Percentiles rank a stretch among this genome's conserved stretches.
Evolutionary conservation across 306 rosid species (phyloP).

Genomic region (Lathyrus sativus): DNA sequence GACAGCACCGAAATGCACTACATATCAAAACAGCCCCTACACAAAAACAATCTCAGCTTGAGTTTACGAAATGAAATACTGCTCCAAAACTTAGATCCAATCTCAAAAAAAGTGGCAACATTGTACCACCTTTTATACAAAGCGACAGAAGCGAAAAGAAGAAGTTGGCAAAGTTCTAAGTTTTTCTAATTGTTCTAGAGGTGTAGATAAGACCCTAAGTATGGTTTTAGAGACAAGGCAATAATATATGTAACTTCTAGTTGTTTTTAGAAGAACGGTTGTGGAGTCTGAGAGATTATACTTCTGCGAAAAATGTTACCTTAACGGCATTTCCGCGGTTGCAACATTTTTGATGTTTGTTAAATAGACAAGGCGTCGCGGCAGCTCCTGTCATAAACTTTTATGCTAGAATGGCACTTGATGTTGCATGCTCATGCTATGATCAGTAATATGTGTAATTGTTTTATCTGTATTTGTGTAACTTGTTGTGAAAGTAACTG

Average conservation of each 20-base stretch:
- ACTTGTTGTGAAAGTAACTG: slow-evolving; percentile 29
- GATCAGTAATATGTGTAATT: slow-evolving; percentile 54
- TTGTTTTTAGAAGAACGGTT: slow-evolving; percentile 62
- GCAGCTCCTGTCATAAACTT: slow-evolving; percentile 80
- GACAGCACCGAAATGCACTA: too few relatives aligned
- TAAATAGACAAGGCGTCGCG: slow-evolving; percentile 74
- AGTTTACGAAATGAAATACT: too few relatives aligned
- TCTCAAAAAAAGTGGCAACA: too few relatives aligned
- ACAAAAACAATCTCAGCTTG: too few relatives aligned
- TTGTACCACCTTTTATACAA: too few relatives aligned
- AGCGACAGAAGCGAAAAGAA: too few relatives aligned
- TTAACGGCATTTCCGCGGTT: slow-evolving; percentile 60
- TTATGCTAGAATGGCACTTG: slow-evolving; percentile 72
- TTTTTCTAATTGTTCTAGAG: too few relatives aligned
- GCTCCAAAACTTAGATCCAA: too few relatives aligned
- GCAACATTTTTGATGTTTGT: slow-evolving; percentile 81
- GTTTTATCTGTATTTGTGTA: slow-evolving; percentile 16
- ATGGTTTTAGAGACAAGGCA: too few relatives aligned
- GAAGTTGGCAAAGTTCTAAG: too few relatives aligned
- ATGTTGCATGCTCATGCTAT: slow-evolving; percentile 82
- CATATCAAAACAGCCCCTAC: too few relatives aligned
- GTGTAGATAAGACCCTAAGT: too few relatives aligned
- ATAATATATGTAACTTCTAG: slow-evolving; percentile 6
- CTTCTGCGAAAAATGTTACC: slow-evolving; percentile 43
- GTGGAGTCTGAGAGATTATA: slow-evolving; percentile 68